Percentiles rank a stretch among this genome's conserved stretches.
phyloP scores from a whole-genome alignment of 1,284 basidiomycete genomes.

The Cystobasidium sp. region DNA sequence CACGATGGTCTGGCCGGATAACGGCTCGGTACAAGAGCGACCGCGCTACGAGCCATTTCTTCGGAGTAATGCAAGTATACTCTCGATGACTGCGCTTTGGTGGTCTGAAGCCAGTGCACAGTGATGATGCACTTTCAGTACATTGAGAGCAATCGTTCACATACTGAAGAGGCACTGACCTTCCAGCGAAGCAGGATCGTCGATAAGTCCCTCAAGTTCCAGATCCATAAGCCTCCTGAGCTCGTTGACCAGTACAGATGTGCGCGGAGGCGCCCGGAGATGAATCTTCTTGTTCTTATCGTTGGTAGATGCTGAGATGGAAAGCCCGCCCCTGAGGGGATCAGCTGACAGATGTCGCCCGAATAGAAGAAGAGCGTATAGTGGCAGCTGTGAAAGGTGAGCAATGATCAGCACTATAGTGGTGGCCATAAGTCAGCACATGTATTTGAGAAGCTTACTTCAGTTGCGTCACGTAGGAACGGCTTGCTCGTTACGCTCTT shows the following conservation, averaged over 20 bases:
- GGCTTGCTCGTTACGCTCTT: constrained; percentile 84
- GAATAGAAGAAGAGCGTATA: constrained; percentile 32
- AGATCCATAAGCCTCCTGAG: constrained; percentile 70
- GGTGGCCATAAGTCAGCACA: constrained; percentile 25
- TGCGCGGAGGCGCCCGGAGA: constrained; percentile 34
- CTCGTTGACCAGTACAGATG: constrained; percentile 28
- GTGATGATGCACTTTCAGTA: too few species aligned
- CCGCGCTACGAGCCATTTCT: not conserved
- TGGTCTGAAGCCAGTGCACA: not conserved
- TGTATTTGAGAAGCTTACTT: constrained; percentile 63
- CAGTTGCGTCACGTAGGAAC: constrained; percentile 84
- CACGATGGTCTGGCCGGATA: too few species aligned
- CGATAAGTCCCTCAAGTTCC: constrained; percentile 65
- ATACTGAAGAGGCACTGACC: too few species aligned
- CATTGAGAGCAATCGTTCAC: too few species aligned
- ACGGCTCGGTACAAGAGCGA: too few species aligned
- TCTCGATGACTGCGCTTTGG: constrained; percentile 1
- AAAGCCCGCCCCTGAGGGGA: constrained; percentile 16
- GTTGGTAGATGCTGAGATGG: constrained; percentile 16
- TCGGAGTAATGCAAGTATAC: not conserved
- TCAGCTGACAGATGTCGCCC: constrained; percentile 32
- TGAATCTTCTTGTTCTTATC: constrained; percentile 32
- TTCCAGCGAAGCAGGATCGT: constrained; percentile 53
- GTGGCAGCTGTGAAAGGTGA: constrained; percentile 35
- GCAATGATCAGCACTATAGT: not conserved